These are phyloP conservation scores for Entomortierella beljakovae DNA, from an alignment of 192 early-diverging fungal genomes.

Conservation along the genomic window DNA sequence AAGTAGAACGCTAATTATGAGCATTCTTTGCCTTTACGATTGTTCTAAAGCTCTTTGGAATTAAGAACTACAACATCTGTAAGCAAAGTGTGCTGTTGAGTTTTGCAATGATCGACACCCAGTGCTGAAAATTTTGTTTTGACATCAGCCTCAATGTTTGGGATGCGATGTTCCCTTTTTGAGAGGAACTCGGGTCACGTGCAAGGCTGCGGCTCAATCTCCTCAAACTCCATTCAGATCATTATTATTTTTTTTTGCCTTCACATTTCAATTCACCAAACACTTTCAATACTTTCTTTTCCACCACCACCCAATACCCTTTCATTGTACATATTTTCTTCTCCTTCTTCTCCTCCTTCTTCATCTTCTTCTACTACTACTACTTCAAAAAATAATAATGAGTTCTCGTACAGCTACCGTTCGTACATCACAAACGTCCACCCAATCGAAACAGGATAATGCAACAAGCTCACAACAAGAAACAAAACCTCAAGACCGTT, in stretches of 20 bases:
- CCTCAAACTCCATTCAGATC: not conserved
- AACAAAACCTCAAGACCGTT: slow-evolving; percentile 31
- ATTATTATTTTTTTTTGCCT: not conserved
- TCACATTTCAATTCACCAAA: not conserved
- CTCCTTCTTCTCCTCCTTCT: not conserved
- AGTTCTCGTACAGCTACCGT: slow-evolving; percentile 46
- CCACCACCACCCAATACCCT: not conserved
- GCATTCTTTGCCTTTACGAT: too few relatives aligned
- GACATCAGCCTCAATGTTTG: too few relatives aligned
- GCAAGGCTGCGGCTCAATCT: not conserved
- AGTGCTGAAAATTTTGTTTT: too few relatives aligned
- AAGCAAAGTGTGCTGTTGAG: too few relatives aligned
- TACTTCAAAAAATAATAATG: slow-evolving; percentile 9
- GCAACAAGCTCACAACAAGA: slow-evolving; percentile 1
- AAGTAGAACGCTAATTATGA: too few relatives aligned
- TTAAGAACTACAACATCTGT: too few relatives aligned
- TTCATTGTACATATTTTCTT: not conserved
- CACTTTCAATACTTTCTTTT: not conserved
- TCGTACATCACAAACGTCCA: slow-evolving; percentile 34
- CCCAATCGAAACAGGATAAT: slow-evolving; percentile 12
- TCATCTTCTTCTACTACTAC: not conserved
- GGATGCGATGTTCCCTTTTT: too few relatives aligned
- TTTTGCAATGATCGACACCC: too few relatives aligned
- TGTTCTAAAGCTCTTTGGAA: too few relatives aligned
- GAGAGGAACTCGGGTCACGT: too few relatives aligned